Evolutionary conservation across 108 stramenopile genomes (phyloP).

Genomic region (Bacterosira constricta): DNA sequence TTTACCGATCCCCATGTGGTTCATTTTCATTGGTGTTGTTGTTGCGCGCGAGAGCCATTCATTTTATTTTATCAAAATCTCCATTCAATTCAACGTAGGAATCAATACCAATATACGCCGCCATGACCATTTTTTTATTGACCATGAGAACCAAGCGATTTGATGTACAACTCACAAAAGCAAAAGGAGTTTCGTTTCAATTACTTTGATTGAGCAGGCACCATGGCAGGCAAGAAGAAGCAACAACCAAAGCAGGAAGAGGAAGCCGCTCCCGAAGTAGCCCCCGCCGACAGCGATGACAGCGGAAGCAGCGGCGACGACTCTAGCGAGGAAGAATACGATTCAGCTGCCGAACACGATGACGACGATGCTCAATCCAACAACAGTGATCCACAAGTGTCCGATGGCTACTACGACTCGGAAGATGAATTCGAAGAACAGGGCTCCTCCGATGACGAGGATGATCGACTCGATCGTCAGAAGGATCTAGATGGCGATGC

Average conservation of each 20-base stretch:
- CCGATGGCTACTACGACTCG: conserved; percentile 1
- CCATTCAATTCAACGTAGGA: background rate
- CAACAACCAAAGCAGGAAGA: conserved; percentile 5
- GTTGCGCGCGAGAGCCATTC: background rate
- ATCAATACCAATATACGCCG: background rate
- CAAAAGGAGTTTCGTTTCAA: too few species aligned
- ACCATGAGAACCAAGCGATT: background rate
- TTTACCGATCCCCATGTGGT: too few species aligned
- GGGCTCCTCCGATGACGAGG: conserved; percentile 87
- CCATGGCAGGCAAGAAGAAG: conserved; percentile 24
- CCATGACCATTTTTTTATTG: background rate
- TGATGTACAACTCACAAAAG: background rate
- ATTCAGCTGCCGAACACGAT: conserved; percentile 43
- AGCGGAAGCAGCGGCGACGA: conserved; percentile 21
- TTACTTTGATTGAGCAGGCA: background rate
- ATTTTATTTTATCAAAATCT: background rate
- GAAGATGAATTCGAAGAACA: conserved; percentile 86
- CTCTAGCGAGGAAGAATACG: conserved; percentile 31
- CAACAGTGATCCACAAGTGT: too few species aligned
- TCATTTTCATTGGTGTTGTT: background rate
- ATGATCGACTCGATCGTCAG: conserved; percentile 67
- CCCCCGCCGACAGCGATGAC: conserved; percentile 35
- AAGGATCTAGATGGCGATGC: conserved; percentile 56
- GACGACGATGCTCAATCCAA: too few species aligned
- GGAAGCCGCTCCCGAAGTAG: conserved; percentile 31